These are phyloP conservation scores for Trametes elegans DNA, from an alignment of 768 basidiomycete species.

Conservation along the genomic window DNA sequence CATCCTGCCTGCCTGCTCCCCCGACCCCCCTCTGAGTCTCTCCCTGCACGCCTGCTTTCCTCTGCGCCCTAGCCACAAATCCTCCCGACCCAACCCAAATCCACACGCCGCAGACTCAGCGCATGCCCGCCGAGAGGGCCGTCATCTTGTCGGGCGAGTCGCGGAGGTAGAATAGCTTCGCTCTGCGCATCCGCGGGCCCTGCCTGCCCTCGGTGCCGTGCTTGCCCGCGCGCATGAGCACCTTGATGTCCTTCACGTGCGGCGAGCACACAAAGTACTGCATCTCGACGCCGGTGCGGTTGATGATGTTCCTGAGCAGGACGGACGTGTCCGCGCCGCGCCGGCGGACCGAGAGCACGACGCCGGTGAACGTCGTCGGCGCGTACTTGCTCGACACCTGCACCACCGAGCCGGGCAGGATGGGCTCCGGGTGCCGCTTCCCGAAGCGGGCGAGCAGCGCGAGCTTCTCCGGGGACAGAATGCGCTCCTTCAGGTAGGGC, in stretches of 20 bases:
- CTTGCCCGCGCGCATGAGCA: constrained; percentile 58
- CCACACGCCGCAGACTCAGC: constrained; percentile 14
- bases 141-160: constrained; percentile 86
- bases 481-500: constrained; percentile 63
- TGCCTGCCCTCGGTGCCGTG: constrained; percentile 35
- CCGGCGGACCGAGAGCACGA: constrained; percentile 79
- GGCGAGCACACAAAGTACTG: constrained; percentile 86
- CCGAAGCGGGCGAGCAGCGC: constrained; percentile 74
- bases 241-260: constrained; percentile 81
- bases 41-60: neutral
- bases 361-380: constrained; percentile 83
- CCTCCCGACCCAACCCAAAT: neutral
- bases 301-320: constrained; percentile 84
- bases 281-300: constrained; percentile 91
- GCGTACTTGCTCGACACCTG: constrained; percentile 75
- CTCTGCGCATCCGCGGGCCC: constrained; percentile 63
- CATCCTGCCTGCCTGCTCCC: neutral
- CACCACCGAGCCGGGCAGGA: constrained; percentile 84
- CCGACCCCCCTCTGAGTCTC: neutral
- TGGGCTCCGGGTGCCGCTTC: constrained; percentile 60
- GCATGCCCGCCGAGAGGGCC: constrained; percentile 55
- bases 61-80: neutral
- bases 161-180: constrained; percentile 81
- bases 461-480: constrained; percentile 68
- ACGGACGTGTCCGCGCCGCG: constrained; percentile 89